A percentile compares a stretch with the other conserved stretches of the same genome.
Conservation (phyloP, 306 rosid genomes). For the Fragaria nilgerrensis region DNA sequence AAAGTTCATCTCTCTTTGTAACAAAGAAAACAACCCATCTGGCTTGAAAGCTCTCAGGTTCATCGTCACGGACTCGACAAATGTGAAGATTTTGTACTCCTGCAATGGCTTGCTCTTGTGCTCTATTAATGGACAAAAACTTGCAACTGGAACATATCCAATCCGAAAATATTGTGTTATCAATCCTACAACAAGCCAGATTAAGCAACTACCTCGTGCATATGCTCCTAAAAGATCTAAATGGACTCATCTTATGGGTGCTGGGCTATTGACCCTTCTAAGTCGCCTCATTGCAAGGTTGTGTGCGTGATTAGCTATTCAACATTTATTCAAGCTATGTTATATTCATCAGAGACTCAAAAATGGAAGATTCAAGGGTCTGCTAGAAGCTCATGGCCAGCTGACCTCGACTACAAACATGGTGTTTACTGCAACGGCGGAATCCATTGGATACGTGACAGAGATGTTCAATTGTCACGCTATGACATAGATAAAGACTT, state of each 20-base stretch:
- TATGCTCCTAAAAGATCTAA: too few relatives aligned
- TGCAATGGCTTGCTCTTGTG: conserved; percentile 31
- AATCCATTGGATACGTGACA: neutral
- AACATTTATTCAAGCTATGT: neutral
- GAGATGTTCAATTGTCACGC: neutral
- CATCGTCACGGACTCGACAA: neutral
- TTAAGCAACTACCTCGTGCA: neutral
- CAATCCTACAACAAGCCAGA: conserved; percentile 17
- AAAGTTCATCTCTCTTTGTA: neutral
- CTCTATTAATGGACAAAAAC: neutral
- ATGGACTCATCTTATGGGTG: neutral
- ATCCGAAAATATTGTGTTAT: neutral
- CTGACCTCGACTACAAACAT: neutral
- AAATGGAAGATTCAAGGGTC: conserved; percentile 15
- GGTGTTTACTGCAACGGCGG: conserved; percentile 28
- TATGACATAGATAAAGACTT: conserved; percentile 12
- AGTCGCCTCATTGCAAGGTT: conserved; percentile 3
- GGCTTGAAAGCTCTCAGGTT: neutral
- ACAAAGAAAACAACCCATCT: neutral
- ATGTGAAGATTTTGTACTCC: conserved; percentile 6
- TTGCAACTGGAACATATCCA: neutral
- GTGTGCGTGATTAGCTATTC: neutral
- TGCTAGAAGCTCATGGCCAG: neutral
- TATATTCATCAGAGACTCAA: conserved; percentile 20
- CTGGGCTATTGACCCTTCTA: conserved; percentile 14